A percentile compares a stretch with the other conserved stretches of the same genome.
Evolutionary conservation across 208 protist species (phyloP).

Genomic region (Trypanosoma platydactyli): DNA sequence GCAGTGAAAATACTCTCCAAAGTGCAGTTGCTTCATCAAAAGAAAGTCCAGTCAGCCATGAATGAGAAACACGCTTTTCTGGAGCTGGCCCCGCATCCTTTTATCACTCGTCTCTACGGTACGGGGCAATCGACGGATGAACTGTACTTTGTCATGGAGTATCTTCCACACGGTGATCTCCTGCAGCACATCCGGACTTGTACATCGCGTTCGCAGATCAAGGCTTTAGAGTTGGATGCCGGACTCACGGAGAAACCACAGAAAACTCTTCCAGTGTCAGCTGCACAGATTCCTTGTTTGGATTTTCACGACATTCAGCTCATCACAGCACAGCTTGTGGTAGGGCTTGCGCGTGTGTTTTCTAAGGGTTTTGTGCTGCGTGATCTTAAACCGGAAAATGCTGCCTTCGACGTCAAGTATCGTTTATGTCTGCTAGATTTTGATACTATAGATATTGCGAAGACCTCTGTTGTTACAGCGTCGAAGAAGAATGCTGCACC

Average conservation of each 20-base stretch:
- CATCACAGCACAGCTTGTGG: constrained; percentile 81
- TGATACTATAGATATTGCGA: constrained; percentile 77
- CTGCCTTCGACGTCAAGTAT: constrained; percentile 80
- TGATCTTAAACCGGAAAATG: constrained; percentile 91
- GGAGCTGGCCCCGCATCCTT: constrained; percentile 65
- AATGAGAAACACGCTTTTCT: constrained; percentile 82
- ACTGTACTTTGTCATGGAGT: constrained; percentile 93
- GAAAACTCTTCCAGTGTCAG: constrained; percentile 29
- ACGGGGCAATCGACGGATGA: constrained; percentile 89
- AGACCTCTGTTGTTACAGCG: constrained; percentile 23
- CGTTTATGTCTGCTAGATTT: constrained; percentile 87
- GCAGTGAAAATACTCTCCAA: constrained; percentile 91
- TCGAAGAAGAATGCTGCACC: constrained; percentile 57
- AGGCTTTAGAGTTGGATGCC: background rate
- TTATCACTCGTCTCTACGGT: constrained; percentile 81
- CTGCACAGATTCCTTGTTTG: constrained; percentile 53
- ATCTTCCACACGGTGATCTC: constrained; percentile 92
- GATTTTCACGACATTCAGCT: constrained; percentile 80
- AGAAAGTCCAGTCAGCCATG: constrained; percentile 78
- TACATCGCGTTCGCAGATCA: constrained; percentile 3
- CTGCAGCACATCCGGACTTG: constrained; percentile 79
- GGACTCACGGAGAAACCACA: background rate
- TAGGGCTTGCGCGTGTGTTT: constrained; percentile 55
- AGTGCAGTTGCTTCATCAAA: constrained; percentile 83
- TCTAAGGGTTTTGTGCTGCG: constrained; percentile 73